Percentiles rank a stretch among this genome's conserved stretches.
phyloP scores from a whole-genome alignment of 345 rosid species.

The Trapa bicornis region DNA sequence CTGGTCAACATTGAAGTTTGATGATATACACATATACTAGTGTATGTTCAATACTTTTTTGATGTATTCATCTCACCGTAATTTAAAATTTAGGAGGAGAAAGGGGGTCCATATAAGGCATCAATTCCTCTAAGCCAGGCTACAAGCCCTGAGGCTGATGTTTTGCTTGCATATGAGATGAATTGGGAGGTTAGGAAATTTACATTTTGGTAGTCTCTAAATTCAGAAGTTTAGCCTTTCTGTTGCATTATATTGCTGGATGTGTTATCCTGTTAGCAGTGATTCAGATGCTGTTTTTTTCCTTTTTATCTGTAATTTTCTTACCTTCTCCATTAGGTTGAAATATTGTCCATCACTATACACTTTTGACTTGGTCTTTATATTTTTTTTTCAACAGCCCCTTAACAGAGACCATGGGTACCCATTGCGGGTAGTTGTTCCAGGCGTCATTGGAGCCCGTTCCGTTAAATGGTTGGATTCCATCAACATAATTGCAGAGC shows the following conservation, averaged over 20 bases:
- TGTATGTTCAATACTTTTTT: neutral
- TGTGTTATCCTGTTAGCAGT: neutral
- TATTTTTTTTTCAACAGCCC: constrained; percentile 28
- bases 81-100: constrained; percentile 59
- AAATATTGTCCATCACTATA: neutral
- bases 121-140: constrained; percentile 79
- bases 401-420: constrained; percentile 92
- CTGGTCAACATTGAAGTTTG: neutral
- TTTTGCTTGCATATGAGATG: constrained; percentile 95
- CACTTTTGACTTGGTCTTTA: neutral
- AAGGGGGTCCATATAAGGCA: constrained; percentile 97
- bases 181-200: constrained; percentile 67
- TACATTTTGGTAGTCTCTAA: neutral
- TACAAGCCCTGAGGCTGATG: constrained; percentile 86
- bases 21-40: neutral
- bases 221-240: neutral
- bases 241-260: neutral
- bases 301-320: neutral
- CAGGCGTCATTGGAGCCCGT: constrained; percentile 97
- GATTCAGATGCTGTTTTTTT: neutral
- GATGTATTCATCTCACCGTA: neutral
- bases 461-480: constrained; percentile 97
- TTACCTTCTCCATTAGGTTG: neutral
- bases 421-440: constrained; percentile 81
- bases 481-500: constrained; percentile 67